Evolutionary conservation across 371 early-diverging fungal species (phyloP).

Genomic region (Mortierella sp.): DNA sequence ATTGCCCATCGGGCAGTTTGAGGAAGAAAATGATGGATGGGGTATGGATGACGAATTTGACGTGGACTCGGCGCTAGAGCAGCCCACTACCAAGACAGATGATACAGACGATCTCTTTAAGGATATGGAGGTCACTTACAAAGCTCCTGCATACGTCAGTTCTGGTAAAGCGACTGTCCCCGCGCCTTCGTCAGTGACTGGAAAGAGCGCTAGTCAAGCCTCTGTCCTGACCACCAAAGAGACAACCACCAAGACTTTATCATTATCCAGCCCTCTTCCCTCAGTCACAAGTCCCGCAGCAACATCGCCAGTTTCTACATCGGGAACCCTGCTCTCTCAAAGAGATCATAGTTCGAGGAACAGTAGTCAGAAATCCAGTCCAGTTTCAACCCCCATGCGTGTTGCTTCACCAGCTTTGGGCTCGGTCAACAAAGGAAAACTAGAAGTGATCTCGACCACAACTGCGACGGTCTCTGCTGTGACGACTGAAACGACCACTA

Average conservation of each 20-base stretch:
- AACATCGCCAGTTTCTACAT: too few relatives aligned
- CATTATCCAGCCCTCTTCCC: too few relatives aligned
- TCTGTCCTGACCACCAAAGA: too few relatives aligned
- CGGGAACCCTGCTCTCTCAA: neutral
- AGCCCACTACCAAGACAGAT: conserved; percentile 8
- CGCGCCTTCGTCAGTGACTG: conserved; percentile 7
- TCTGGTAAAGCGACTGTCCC: conserved; percentile 13
- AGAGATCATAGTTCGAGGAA: conserved; percentile 1
- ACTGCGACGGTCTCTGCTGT: neutral
- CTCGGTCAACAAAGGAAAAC: conserved; percentile 1
- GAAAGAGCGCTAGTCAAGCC: too few relatives aligned
- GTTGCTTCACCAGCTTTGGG: conserved; percentile 30
- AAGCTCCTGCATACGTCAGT: conserved; percentile 38
- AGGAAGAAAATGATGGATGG: conserved; percentile 43
- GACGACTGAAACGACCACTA: neutral
- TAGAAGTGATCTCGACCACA: conserved; percentile 1
- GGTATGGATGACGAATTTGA: conserved; percentile 31
- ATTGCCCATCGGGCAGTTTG: too few relatives aligned
- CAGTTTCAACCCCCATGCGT: conserved; percentile 25
- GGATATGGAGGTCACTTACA: conserved; percentile 46
- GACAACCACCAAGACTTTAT: too few relatives aligned
- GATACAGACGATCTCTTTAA: conserved; percentile 44
- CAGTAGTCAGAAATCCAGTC: conserved; percentile 24
- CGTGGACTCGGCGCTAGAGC: conserved; percentile 14
- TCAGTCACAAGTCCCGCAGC: too few relatives aligned